phyloP scores from a whole-genome alignment of 257 asterid genomes.

The Solanum sparsipilum region DNA sequence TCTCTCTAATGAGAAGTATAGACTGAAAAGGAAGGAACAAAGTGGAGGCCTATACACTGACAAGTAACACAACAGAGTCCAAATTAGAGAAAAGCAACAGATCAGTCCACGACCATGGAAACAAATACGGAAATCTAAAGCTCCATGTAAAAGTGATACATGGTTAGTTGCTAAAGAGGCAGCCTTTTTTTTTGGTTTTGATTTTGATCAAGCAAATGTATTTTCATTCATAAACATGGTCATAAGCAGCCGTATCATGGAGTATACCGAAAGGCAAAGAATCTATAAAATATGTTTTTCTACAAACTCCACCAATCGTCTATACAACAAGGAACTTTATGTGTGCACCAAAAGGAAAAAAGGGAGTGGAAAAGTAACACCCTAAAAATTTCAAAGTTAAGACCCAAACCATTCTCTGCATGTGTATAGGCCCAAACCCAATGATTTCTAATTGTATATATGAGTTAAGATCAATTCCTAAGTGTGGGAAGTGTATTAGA shows the following conservation, averaged over 20 bases:
- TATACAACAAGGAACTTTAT: neutral
- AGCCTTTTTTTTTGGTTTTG: neutral
- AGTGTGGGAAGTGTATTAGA: neutral
- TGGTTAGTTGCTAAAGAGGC: neutral
- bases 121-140: neutral
- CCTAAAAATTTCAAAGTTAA: neutral
- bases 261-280: neutral
- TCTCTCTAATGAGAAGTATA: neutral
- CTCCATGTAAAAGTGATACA: neutral
- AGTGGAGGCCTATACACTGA: neutral
- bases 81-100: neutral
- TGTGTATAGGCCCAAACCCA: neutral
- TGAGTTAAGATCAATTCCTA: neutral
- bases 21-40: neutral
- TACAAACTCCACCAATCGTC: neutral
- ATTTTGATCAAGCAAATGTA: neutral
- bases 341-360: neutral
- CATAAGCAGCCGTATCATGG: neutral
- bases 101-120: neutral
- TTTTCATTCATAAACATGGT: neutral
- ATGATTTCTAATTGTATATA: neutral
- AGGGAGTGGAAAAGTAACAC: neutral
- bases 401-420: neutral
- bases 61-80: neutral
- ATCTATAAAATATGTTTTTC: neutral